Percentiles rank a stretch among this genome's conserved stretches.
These are phyloP conservation scores for Nadsonia commutata DNA, from an alignment of 1,139 yeast species.

Conservation along the genomic window DNA sequence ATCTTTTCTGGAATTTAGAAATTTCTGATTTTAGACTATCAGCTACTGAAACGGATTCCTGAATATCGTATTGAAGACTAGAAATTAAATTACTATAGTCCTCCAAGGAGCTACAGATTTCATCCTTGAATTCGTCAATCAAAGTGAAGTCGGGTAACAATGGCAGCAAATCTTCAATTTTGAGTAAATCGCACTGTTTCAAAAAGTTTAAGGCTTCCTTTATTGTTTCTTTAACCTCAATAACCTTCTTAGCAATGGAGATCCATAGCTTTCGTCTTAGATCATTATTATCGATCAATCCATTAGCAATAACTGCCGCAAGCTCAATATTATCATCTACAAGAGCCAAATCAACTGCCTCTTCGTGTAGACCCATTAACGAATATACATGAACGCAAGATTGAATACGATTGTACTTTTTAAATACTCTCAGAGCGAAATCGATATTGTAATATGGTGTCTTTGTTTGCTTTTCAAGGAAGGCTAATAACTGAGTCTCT, in stretches of 20 bases:
- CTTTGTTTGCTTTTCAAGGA: constrained; percentile 28
- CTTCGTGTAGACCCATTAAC: constrained; percentile 54
- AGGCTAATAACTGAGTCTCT: constrained; percentile 32
- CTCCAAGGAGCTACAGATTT: constrained; percentile 65
- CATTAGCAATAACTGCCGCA: constrained; percentile 39
- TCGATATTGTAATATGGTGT: constrained; percentile 44
- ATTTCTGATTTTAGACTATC: constrained; percentile 48
- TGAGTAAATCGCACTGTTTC: constrained; percentile 40
- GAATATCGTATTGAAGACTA: constrained; percentile 60
- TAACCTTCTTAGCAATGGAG: constrained; percentile 46
- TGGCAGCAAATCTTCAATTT: constrained; percentile 72
- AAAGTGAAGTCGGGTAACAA: constrained; percentile 71
- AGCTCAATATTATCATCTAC: constrained; percentile 44
- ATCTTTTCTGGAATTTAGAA: constrained; percentile 32
- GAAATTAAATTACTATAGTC: constrained; percentile 51
- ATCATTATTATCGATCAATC: constrained; percentile 31
- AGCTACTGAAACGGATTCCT: constrained; percentile 52
- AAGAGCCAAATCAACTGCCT: constrained; percentile 66
- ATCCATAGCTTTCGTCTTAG: constrained; percentile 64
- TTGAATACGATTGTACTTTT: constrained; percentile 40
- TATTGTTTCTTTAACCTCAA: constrained; percentile 21
- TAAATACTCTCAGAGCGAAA: constrained; percentile 61
- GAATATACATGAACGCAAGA: constrained; percentile 64
- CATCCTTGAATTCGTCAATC: constrained; percentile 72
- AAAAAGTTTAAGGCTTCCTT: constrained; percentile 28